Percentiles rank a stretch among this genome's conserved stretches.
Evolutionary conservation across 805 yeast genomes (phyloP).

Genomic region (Kurtzmaniella cleridarum): DNA sequence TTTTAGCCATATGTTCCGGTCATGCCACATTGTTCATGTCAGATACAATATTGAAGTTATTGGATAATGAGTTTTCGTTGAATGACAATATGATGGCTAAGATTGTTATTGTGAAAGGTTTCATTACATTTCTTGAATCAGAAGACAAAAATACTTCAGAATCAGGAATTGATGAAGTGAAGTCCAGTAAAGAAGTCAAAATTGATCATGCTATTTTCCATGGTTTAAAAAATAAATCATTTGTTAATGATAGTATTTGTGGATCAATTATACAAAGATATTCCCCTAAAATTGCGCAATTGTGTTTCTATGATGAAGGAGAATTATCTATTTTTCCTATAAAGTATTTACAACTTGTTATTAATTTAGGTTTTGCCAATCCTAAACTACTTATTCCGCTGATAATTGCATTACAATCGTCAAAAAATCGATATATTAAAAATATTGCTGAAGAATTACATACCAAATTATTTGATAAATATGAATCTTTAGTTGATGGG

Average conservation of each 20-base stretch:
- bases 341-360: constrained; percentile 48
- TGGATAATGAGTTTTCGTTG: constrained; percentile 43
- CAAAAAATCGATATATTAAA: constrained; percentile 39
- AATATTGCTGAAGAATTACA: constrained; percentile 50
- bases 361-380: constrained; percentile 65
- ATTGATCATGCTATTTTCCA: constrained; percentile 50
- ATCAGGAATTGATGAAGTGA: constrained; percentile 28
- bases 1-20: constrained; percentile 54
- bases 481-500: constrained; percentile 67
- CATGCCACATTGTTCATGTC: constrained; percentile 65
- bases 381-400: constrained; percentile 69
- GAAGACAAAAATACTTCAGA: constrained; percentile 46
- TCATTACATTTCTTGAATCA: constrained; percentile 50
- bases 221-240: constrained; percentile 42
- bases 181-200: constrained; percentile 20
- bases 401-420: constrained; percentile 62
- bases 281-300: constrained; percentile 39
- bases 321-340: constrained; percentile 48
- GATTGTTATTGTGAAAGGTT: constrained; percentile 49
- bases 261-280: constrained; percentile 67
- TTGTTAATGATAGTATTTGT: constrained; percentile 64
- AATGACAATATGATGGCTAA: constrained; percentile 33
- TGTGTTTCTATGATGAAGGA: constrained; percentile 44
- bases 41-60: constrained; percentile 44
- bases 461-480: constrained; percentile 51